Evolutionary conservation across 169 alveolate species (phyloP), one percentile per base, ranked within the genome.

Genomic region (Eimeria praecox): DNA sequence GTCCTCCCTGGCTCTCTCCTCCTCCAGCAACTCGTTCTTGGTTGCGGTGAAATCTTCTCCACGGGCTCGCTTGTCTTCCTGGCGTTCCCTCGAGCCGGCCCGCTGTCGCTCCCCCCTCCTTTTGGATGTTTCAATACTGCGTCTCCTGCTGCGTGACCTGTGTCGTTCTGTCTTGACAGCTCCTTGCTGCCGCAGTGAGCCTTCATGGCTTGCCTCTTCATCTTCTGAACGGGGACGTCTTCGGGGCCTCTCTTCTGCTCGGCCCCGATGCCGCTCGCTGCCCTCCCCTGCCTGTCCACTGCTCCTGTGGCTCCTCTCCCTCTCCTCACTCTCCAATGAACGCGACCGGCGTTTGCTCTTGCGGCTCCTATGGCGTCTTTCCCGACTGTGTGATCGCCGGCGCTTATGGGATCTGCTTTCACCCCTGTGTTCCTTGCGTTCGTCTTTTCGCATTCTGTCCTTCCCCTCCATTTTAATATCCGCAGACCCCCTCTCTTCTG

Each of bases 71-170:
- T 27, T 52, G 52, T 10, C 92, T 73, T 69, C 38, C 92, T 33
- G 85, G 5, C 49, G 92, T 27, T 73, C 92, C 38, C 92, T 85
- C 27, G 42, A 35, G 78, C 56, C 18, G 75, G 22, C 52, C 73
- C 77, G 56, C 33, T 35, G 49, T 44, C 56, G 18, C 52, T 54
- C 75, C 56, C 71, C 54, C 9, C 77, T 49, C 22, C 66, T 27
- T 78, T 30, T 44, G 69, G 38, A 4, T 49, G 33, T 44, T 27
- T 49, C 89, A 46, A 27, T 35, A 54, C 85, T 73, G 46, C 85
- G 38, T 78, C 89, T 14, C 66, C 89, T 78, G 89, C 89, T 78
- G 59, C 64, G 59, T 52, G 66, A 78, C 35, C 89, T 78, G 42
- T 69, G 66, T 27, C 33, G 18, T 69, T 52, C 92, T 44, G 38